Evolutionary conservation across 345 rosid species (phyloP).

Genomic region (Aquilaria malaccensis): DNA sequence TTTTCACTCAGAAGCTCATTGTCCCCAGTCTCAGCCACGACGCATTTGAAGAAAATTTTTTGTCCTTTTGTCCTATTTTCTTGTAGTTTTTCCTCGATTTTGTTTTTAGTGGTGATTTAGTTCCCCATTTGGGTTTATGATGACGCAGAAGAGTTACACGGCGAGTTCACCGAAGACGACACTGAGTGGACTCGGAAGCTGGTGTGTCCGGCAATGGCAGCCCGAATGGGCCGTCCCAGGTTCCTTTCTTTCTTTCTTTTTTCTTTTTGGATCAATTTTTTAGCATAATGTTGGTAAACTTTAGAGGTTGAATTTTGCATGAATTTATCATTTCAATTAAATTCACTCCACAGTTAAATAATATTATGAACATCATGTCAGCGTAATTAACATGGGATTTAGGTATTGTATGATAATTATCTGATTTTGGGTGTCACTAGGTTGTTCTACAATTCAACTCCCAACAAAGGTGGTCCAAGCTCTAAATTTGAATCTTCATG

Average conservation of each 20-base stretch:
- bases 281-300: neutral
- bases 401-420: too few relatives aligned
- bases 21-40: constrained; percentile 15
- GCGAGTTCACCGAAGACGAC: constrained; percentile 75
- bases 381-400: too few relatives aligned
- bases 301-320: too few relatives aligned
- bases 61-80: neutral
- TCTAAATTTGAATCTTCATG: constrained; percentile 31
- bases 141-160: constrained; percentile 18
- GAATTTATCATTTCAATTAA: too few relatives aligned
- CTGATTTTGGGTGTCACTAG: constrained; percentile 1
- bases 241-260: constrained; percentile 30
- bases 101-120: too few relatives aligned
- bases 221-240: constrained; percentile 39
- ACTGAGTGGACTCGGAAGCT: constrained; percentile 42
- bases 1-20: constrained; percentile 38
- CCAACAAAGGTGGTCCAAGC: constrained; percentile 55
- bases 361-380: too few relatives aligned
- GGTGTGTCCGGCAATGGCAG: constrained; percentile 36
- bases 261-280: too few relatives aligned
- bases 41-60: constrained; percentile 26
- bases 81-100: neutral
- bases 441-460: constrained; percentile 30
- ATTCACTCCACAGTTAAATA: neutral
- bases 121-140: neutral